phyloP scores from a whole-genome alignment of 2,329 filamentous ascomycete genomes.

The Tothia fuscella region DNA sequence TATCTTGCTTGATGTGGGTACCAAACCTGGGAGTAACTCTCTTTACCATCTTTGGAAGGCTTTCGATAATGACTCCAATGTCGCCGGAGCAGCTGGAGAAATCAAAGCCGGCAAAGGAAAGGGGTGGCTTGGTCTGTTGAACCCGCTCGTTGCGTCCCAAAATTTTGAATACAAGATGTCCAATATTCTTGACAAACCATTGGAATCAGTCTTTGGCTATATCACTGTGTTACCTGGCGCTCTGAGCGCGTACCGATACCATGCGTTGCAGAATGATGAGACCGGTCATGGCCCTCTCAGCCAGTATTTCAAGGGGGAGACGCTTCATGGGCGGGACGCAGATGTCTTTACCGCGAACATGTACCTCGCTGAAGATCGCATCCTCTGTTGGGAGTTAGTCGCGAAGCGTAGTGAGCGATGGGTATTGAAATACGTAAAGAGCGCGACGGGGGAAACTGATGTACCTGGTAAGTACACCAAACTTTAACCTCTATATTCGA shows the following conservation, averaged over 20 bases:
- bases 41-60: constrained; percentile 99
- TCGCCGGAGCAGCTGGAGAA: constrained; percentile 91
- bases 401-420: constrained; percentile 90
- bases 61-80: constrained; percentile 94
- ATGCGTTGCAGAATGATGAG: constrained; percentile 91
- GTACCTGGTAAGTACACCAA: constrained; percentile 63
- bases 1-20: constrained; percentile 92
- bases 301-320: constrained; percentile 99
- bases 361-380: constrained; percentile 84
- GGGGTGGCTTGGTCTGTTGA: constrained; percentile 69
- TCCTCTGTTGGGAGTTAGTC: constrained; percentile 87
- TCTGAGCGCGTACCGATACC: constrained; percentile 87
- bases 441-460: constrained; percentile 92
- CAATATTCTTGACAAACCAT: constrained; percentile 93
- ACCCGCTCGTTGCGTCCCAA: constrained; percentile 89
- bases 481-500: background rate
- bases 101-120: constrained; percentile 96
- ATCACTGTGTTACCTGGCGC: constrained; percentile 95
- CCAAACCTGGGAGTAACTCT: constrained; percentile 74
- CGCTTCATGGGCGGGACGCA: constrained; percentile 86
- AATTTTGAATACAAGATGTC: constrained; percentile 99
- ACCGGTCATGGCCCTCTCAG: constrained; percentile 90
- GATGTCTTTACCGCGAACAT: constrained; percentile 97
- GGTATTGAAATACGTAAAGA: constrained; percentile 97
- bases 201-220: constrained; percentile 96